Conservation (phyloP, 2,329 filamentous ascomycete genomes). For the Nigrospora sphaerica region DNA sequence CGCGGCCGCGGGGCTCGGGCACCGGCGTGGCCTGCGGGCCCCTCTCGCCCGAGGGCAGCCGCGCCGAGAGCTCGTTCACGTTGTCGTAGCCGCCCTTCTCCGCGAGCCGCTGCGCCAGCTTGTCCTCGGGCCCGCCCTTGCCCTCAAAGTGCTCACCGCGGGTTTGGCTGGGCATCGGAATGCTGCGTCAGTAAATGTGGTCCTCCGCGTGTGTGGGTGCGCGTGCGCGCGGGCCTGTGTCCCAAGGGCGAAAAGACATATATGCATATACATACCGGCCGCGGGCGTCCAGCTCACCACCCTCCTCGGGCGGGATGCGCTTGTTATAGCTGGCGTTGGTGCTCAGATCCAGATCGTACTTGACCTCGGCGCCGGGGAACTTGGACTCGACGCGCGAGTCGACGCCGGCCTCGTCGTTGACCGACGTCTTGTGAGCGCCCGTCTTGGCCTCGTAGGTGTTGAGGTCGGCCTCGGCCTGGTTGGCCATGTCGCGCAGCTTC, state of each 20-base stretch:
- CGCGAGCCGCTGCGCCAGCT: conserved; percentile 19
- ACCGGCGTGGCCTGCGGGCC: conserved; percentile 21
- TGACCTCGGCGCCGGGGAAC: conserved; percentile 33
- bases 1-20: conserved; percentile 12
- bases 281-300: conserved; percentile 33
- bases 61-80: conserved; percentile 10
- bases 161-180: conserved; percentile 26
- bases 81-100: conserved; percentile 29
- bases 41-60: conserved; percentile 6
- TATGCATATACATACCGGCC: conserved; percentile 28
- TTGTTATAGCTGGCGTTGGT: conserved; percentile 38
- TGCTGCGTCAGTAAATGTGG: background rate
- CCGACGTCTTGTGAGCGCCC: conserved; percentile 29
- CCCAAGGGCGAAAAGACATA: background rate
- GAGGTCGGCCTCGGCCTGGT: conserved; percentile 38
- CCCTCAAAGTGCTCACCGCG: conserved; percentile 36
- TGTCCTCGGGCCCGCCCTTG: conserved; percentile 33
- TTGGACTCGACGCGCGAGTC: conserved; percentile 33
- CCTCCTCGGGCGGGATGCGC: conserved; percentile 37
- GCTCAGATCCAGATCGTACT: conserved; percentile 33
- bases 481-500: conserved; percentile 34
- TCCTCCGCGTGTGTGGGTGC: background rate
- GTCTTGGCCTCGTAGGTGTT: conserved; percentile 42
- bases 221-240: background rate
- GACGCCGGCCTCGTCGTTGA: conserved; percentile 33